These are phyloP conservation scores for Syzygium aqueum DNA, from an alignment of 345 rosid species.

Conservation along the genomic window DNA sequence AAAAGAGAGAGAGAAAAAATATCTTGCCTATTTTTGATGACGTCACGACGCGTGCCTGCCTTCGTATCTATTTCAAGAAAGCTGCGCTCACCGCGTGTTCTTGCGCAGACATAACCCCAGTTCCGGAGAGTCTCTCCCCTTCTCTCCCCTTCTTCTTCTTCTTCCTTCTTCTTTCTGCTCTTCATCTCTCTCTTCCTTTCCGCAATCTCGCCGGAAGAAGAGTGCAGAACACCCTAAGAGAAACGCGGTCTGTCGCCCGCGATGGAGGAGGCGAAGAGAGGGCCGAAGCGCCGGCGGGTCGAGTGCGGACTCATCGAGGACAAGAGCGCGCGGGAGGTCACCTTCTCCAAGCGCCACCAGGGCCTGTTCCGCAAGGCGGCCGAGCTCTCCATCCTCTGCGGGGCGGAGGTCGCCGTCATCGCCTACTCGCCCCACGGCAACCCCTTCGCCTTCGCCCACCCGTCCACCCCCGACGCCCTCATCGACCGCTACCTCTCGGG, in stretches of 20 bases:
- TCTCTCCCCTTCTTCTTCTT: neutral
- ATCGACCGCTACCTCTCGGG: neutral
- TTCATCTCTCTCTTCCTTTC: neutral
- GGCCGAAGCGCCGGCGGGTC: neutral
- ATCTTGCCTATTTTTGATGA: neutral
- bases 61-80: neutral
- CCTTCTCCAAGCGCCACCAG: neutral
- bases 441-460: neutral
- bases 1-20: neutral
- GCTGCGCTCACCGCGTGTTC: neutral
- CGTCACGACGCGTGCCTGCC: neutral
- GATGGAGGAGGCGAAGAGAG: neutral
- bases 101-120: neutral
- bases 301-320: neutral
- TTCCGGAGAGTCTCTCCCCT: neutral
- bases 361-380: neutral
- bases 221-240: neutral
- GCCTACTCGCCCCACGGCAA: neutral
- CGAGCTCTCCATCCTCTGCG: neutral
- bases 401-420: neutral
- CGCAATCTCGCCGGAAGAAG: neutral
- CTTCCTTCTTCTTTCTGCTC: neutral
- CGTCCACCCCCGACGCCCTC: neutral
- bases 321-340: neutral
- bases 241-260: neutral